Base-by-base conservation (phyloP, 768 basidiomycete genomes). In the Pisolithus tinctorius region DNA sequence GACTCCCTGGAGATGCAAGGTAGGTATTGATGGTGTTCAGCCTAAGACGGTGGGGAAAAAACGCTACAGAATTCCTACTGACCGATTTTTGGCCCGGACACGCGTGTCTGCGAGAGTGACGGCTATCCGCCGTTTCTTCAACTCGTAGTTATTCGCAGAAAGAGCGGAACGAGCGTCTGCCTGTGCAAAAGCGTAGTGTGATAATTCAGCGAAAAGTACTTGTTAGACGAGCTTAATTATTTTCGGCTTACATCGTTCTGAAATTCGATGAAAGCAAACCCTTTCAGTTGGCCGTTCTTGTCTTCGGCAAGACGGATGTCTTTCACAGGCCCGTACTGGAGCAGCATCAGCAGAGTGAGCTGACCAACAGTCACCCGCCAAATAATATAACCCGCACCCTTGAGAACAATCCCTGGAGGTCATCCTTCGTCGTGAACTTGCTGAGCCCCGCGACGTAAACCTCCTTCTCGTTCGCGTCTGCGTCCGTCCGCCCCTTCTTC, bases 251-350 rank as follows among this genome's bases (percentile, higher is more conserved):
- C 94, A 73, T 88, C 84, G 17, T 81, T 75, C 53, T 88, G 85
- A 61, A 89, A 98, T 62, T 97, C 93, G 30, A 98, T 74, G 60
- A 98, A 98, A 0, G 89, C 94, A 62, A 90, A 94, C 1, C 96
- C 94, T 63, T 83, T 93, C 29, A 76, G 76, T 45, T 79, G 73
- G 0, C 84, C 84, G 41, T 80, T 77, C 31, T 85, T 78, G 52
- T 93, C 90, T 47, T 79, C 70, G 2, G 82, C 81, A 63, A 97
- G 75, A 50, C 93, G 81, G 38, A 97, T 76, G 20, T 88, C 86
- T 64, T 89, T 92, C 57, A 98, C 66, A 3, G 72, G 60, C 2
- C 95, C 95, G 63, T 86, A 93, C 93, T 97, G 51, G 13, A 13
- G 34, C 11, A 34, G 1, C 36, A 1, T 36, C 8, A 14, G 54